Percentiles rank a stretch among this genome's conserved stretches.
Evolutionary conservation across 805 yeast genomes (phyloP).

Genomic region (Kodamaea jinghongensis): DNA sequence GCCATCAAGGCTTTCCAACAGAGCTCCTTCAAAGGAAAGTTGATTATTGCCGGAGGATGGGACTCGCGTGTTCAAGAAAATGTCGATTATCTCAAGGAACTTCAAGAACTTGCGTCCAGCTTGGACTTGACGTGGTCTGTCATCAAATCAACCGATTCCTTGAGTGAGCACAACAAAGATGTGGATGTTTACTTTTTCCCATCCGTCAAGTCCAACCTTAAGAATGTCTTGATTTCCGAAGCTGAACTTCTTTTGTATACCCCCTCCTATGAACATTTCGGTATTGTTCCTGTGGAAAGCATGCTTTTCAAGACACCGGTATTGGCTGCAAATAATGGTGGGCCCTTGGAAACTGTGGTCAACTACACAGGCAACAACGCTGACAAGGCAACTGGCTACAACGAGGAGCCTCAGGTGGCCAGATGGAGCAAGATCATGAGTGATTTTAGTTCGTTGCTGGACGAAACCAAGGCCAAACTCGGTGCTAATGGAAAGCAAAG

Average conservation of each 20-base stretch:
- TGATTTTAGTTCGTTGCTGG: conserved; percentile 27
- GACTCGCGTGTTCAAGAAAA: conserved; percentile 77
- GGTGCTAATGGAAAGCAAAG: conserved; percentile 37
- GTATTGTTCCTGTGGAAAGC: conserved; percentile 95
- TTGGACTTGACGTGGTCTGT: conserved; percentile 32
- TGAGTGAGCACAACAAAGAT: conserved; percentile 10
- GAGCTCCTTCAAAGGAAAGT: conserved; percentile 35
- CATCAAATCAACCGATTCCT: background rate
- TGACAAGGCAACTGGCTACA: conserved; percentile 60
- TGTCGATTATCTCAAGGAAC: conserved; percentile 62
- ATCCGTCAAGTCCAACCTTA: conserved; percentile 65
- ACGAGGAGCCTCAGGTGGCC: conserved; percentile 44
- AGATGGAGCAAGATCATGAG: conserved; percentile 57
- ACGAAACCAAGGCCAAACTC: conserved; percentile 18
- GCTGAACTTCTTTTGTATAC: conserved; percentile 75
- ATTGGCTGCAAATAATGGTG: conserved; percentile 84
- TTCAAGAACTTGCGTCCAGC: conserved; percentile 47
- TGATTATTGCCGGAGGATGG: conserved; percentile 89
- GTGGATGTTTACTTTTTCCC: conserved; percentile 70
- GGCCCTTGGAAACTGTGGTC: conserved; percentile 80
- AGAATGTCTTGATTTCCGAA: conserved; percentile 56
- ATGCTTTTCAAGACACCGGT: conserved; percentile 85
- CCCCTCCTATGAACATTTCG: conserved; percentile 91
- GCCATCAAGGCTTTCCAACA: conserved; percentile 69
- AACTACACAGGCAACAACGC: conserved; percentile 26